phyloP scores from a whole-genome alignment of 179 eudicot species.

The Silene noctiflora region DNA sequence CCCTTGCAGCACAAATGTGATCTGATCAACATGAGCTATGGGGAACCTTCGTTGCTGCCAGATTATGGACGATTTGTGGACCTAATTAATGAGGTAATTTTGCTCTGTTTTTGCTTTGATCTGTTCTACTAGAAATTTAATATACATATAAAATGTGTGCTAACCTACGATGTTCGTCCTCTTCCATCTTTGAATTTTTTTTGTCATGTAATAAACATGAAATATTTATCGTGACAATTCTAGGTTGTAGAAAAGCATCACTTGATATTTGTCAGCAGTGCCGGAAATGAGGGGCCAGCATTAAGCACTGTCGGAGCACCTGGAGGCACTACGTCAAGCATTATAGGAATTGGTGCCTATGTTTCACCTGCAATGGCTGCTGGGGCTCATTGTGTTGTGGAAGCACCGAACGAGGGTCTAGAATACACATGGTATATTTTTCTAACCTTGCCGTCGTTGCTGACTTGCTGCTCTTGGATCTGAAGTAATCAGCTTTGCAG shows the following conservation, averaged over 20 bases:
- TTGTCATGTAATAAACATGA: background rate
- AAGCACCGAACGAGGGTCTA: slow-evolving; percentile 86
- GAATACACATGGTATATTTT: slow-evolving; percentile 85
- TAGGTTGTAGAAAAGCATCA: slow-evolving; percentile 91
- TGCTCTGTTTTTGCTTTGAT: background rate
- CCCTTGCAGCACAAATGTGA: slow-evolving; percentile 92
- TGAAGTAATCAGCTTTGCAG: background rate
- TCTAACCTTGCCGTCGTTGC: background rate
- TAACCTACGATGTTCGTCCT: background rate
- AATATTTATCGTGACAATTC: slow-evolving; percentile 22
- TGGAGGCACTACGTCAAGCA: slow-evolving; percentile 97
- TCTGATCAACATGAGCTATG: slow-evolving; percentile 98
- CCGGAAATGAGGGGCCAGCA: slow-evolving; percentile 97
- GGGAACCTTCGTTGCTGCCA: slow-evolving; percentile 84
- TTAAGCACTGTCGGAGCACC: slow-evolving; percentile 97
- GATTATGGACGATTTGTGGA: slow-evolving; percentile 99
- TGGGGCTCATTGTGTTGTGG: slow-evolving; percentile 89
- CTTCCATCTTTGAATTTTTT: background rate
- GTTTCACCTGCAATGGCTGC: slow-evolving; percentile 99
- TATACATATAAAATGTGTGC: background rate
- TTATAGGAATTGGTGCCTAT: slow-evolving; percentile 97
- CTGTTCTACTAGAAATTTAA: background rate
- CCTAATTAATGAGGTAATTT: slow-evolving; percentile 78
- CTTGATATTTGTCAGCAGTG: slow-evolving; percentile 83
- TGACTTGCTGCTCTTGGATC: slow-evolving; percentile 3